phyloP scores from a whole-genome alignment of 164 flowering plant genomes.

The Annona squamosa region DNA sequence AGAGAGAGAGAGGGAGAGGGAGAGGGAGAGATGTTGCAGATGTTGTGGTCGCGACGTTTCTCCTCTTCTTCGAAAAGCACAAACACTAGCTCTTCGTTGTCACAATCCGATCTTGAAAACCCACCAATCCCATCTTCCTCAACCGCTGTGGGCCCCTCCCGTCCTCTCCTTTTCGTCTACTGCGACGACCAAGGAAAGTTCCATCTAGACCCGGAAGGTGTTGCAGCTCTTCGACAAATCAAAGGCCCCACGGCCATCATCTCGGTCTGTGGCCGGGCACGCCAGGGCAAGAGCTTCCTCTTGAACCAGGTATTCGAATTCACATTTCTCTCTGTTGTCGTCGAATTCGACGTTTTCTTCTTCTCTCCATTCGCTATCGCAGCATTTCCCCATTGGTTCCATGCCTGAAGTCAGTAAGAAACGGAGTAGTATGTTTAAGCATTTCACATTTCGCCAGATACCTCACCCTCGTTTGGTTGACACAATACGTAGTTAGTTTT shows the following conservation, averaged over 20 bases:
- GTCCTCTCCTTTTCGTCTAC: slow-evolving; percentile 87
- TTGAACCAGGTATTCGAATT: slow-evolving; percentile 65
- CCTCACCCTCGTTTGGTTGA: no score
- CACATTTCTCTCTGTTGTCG: not conserved
- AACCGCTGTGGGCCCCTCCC: slow-evolving; percentile 60
- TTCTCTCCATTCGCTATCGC: no score
- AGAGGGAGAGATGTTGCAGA: slow-evolving; percentile 25
- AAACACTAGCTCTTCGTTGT: slow-evolving; percentile 15
- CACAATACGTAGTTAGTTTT: no score
- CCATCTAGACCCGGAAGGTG: slow-evolving; percentile 93
- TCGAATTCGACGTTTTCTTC: not conserved
- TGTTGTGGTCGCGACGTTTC: slow-evolving; percentile 30
- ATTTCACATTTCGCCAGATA: not conserved
- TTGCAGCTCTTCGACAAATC: slow-evolving; percentile 78
- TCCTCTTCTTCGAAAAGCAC: slow-evolving; percentile 11
- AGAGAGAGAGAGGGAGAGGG: not conserved
- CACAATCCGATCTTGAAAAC: slow-evolving; percentile 14
- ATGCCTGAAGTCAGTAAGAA: not conserved
- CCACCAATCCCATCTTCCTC: slow-evolving; percentile 12
- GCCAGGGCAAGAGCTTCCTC: slow-evolving; percentile 95
- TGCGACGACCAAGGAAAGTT: slow-evolving; percentile 92
- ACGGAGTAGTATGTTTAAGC: not conserved
- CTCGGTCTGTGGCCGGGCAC: slow-evolving; percentile 98
- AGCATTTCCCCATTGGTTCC: not conserved
- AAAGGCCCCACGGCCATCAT: slow-evolving; percentile 95